Evolutionary conservation across 106 monocot species (phyloP), one percentile per base, ranked within the genome.

Genomic region (Platanthera zijinensis): DNA sequence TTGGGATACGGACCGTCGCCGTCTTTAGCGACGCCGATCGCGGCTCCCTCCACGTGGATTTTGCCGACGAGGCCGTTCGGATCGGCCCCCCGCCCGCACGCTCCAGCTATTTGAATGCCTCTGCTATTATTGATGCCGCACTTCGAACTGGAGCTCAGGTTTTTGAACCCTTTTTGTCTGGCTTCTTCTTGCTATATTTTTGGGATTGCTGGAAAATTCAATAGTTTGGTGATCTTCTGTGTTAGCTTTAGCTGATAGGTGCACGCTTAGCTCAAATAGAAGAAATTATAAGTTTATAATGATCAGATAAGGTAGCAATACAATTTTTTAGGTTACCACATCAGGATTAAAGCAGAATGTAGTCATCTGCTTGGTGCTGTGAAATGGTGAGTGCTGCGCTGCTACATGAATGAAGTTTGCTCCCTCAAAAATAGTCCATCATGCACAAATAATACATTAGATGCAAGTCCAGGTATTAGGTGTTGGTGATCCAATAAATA

Each of bases 11-110:
- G 1, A 94, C 97, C 19, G 97, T 97, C 22, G 97, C 94, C n/a
- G 97, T 97, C 18, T 97, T 85, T 82, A 93, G 93, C 80, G 97
- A 97, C 63, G 97, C 91, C 18, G 97, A 97, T 51, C 77, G 87
- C 10, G 86, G 69, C 13, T 76, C 82, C 12, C 84, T 94, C 50
- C 97, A 97, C 71, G 93, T 90, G 64, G 73, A 78, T 14, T 85
- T 77, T 51, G 93, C 97, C 51, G 91, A 97, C 67, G 91, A 94
- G 88, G 94, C 97, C 11, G 91, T 94, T 10, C 72, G 91, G 32
- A 86, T 97, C 59, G 97, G 97, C 12, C 91, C 93, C 17, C 82
- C 97, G 5, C 86, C 97, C n/a, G 89, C 94, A 8, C 78, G 93
- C 51, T 63, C 76, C 6, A 97, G 97, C 83, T 97, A 97, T 77